Evolutionary conservation across 495 filamentous ascomycete species (phyloP), one percentile per base, ranked within the genome.

Genomic region (Lepraria neglecta): DNA sequence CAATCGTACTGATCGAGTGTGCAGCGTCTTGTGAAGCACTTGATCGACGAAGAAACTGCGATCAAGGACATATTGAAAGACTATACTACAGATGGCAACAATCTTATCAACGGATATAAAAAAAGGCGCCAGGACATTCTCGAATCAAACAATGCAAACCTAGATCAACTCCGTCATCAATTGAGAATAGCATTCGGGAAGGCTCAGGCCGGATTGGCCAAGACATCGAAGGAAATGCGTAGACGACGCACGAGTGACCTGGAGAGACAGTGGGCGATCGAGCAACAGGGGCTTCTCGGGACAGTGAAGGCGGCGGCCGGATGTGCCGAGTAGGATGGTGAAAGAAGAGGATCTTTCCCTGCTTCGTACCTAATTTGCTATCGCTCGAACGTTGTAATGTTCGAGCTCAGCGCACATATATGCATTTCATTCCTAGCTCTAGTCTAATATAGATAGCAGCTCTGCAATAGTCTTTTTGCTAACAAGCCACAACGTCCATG

Each of bases 11-110:
- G 10, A 46, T 52, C 0, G 5, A 17, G 6, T n/a, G 3, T 52
- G 27, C 42, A 67, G 65, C 33, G 38, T 4, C 53, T 67, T 2
- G n/a, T 64, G 5, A 43, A 48, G 14, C 55, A 62, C 38, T 28
- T 67, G 4, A 28, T 62, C n/a, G 47, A 56, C 27, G 48, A 58
- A 50, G 62, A 63, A 43, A 64, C 46, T 6, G 64, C 46, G 11
- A 44, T 66, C 5, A n/a, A 46, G 3, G 52, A 65, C 6, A 46
- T 58, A 15, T 61, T 66, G 7, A 17, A 60, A 5, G 58, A 64
- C 31, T 68, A 54, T 40, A 15, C 3, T 3, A 44, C 1, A 21
- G 64, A 3, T 21, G 44, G 42, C 19, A 56, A 61, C 7, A 21
- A 46, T 15, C 40, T 67, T 10, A 27, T 55, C 24, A 47, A 58